Evolutionary conservation across 441 rosid species (phyloP).

Genomic region (Brassica hybrid): DNA sequence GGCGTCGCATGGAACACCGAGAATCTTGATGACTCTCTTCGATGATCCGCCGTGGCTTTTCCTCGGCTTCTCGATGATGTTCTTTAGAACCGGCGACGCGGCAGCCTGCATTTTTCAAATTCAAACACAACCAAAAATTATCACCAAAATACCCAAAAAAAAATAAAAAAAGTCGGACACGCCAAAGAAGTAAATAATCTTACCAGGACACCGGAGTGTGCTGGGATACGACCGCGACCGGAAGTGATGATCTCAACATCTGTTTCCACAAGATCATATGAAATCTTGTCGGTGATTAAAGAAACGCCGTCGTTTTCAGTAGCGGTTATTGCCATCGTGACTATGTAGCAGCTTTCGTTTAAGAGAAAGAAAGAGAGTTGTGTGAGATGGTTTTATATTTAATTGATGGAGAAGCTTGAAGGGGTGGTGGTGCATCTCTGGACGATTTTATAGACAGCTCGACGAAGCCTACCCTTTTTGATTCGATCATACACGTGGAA

Average conservation of each 20-base stretch:
- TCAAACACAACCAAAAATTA: not conserved
- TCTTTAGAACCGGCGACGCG: conserved; percentile 72
- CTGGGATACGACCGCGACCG: conserved; percentile 69
- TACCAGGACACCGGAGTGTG: conserved; percentile 73
- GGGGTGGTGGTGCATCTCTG: conserved; percentile 24
- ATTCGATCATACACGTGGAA: conserved; percentile 31
- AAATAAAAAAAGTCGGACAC: not conserved
- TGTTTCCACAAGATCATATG: conserved; percentile 48
- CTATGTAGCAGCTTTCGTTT: not conserved
- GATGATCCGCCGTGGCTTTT: conserved; percentile 57
- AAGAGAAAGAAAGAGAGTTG: not conserved
- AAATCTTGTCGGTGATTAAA: not conserved
- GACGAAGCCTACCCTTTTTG: conserved; percentile 19
- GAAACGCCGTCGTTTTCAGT: conserved; percentile 9
- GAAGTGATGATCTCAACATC: conserved; percentile 76
- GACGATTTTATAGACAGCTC: conserved; percentile 37
- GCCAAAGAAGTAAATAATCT: not conserved
- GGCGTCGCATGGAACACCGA: conserved; percentile 81
- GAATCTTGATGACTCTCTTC: conserved; percentile 60
- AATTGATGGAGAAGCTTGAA: conserved; percentile 25
- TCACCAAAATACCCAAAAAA: too few species aligned
- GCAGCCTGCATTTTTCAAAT: conserved; percentile 51
- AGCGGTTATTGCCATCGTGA: conserved; percentile 18
- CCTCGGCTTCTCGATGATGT: conserved; percentile 58
- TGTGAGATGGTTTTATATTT: not conserved